A percentile compares a stretch with the other conserved stretches of the same genome.
Conservation (phyloP, 768 basidiomycete genomes). For the Aureoboletus auriporus region DNA sequence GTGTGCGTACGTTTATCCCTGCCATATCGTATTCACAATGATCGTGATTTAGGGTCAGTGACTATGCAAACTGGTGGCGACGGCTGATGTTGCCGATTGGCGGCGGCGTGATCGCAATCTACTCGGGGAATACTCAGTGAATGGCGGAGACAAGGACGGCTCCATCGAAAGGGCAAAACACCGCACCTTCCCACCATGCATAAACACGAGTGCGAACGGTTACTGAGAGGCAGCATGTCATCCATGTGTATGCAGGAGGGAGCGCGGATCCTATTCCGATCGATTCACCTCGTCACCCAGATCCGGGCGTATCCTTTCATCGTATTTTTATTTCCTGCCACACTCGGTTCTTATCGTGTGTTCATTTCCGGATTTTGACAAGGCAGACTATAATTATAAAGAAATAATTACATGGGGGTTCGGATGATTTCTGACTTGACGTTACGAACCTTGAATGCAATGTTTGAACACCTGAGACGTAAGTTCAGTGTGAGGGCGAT, state of each 20-base stretch:
- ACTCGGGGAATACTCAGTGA: background rate
- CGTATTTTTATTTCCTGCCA: slow-evolving; percentile 6
- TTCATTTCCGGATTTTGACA: slow-evolving; percentile 24
- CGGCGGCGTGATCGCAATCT: slow-evolving; percentile 1
- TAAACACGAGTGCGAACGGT: slow-evolving; percentile 6
- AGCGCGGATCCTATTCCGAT: slow-evolving; percentile 16
- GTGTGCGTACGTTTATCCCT: slow-evolving; percentile 45
- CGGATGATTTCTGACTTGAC: slow-evolving; percentile 10
- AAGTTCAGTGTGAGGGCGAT: slow-evolving; percentile 4
- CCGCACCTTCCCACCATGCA: slow-evolving; percentile 21
- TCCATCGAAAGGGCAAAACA: slow-evolving; percentile 12
- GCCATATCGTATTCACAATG: slow-evolving; percentile 5
- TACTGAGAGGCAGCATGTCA: slow-evolving; percentile 10
- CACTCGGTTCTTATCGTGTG: slow-evolving; percentile 1
- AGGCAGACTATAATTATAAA: background rate
- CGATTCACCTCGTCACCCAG: slow-evolving; percentile 6
- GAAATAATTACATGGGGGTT: slow-evolving; percentile 5
- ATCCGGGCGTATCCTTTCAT: slow-evolving; percentile 1
- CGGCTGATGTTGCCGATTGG: slow-evolving; percentile 2
- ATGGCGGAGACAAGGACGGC: slow-evolving; percentile 7
- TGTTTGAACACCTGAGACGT: slow-evolving; percentile 8
- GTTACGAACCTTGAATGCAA: slow-evolving; percentile 8
- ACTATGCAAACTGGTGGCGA: slow-evolving; percentile 4
- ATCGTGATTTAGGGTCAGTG: slow-evolving; percentile 32
- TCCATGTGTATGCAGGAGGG: slow-evolving; percentile 10